Evolutionary conservation across 2,329 filamentous ascomycete species (phyloP).

Genomic region (Aspergillus thermomutatus): DNA sequence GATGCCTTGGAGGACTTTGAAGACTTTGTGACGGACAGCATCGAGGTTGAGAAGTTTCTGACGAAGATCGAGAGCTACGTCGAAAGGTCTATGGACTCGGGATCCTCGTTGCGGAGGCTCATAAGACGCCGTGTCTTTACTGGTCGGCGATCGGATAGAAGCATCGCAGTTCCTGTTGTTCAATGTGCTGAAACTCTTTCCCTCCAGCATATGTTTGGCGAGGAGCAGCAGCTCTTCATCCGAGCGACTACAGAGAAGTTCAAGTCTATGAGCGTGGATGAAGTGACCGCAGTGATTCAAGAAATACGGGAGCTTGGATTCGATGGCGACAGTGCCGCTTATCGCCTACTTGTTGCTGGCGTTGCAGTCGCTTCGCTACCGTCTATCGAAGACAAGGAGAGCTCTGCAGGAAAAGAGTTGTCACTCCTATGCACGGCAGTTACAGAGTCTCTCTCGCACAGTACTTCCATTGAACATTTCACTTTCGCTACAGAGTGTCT

Average conservation of each 20-base stretch:
- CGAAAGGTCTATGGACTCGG: slow-evolving; percentile 32
- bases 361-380: slow-evolving; percentile 33
- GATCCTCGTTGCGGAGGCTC: slow-evolving; percentile 23
- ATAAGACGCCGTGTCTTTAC: slow-evolving; percentile 35
- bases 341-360: slow-evolving; percentile 35
- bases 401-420: slow-evolving; percentile 30
- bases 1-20: slow-evolving; percentile 40
- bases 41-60: slow-evolving; percentile 34
- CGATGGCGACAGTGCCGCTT: slow-evolving; percentile 24
- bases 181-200: slow-evolving; percentile 34
- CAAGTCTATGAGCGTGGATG: slow-evolving; percentile 28
- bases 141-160: slow-evolving; percentile 25
- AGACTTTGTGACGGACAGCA: slow-evolving; percentile 32
- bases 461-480: slow-evolving; percentile 37
- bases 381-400: slow-evolving; percentile 38
- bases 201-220: slow-evolving; percentile 34
- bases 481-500: slow-evolving; percentile 39
- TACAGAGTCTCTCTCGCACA: slow-evolving; percentile 27
- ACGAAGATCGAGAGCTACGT: slow-evolving; percentile 35
- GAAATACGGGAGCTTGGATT: slow-evolving; percentile 32
- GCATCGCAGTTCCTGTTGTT: slow-evolving; percentile 26
- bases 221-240: slow-evolving; percentile 37
- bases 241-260: slow-evolving; percentile 34
- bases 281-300: slow-evolving; percentile 28
- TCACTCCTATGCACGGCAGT: slow-evolving; percentile 36